Conservation (phyloP, 2,329 filamentous ascomycete species). For the Sporothrix curviconia region DNA sequence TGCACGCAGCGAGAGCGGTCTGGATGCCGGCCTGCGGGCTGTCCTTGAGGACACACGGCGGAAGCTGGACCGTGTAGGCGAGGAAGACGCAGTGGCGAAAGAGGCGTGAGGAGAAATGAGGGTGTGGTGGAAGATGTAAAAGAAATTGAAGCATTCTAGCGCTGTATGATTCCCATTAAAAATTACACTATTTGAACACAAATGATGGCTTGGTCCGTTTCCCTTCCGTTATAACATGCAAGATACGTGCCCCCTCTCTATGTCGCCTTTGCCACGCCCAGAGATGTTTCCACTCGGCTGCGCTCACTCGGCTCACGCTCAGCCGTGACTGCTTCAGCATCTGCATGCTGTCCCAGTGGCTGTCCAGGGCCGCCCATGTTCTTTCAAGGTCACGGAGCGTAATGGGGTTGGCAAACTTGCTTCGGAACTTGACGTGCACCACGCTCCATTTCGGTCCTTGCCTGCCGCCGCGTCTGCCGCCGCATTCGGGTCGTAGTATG, state of each 20-base stretch:
- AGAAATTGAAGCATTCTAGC: neutral
- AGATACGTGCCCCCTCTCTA: neutral
- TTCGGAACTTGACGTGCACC: conserved; percentile 80
- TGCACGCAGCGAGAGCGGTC: conserved; percentile 37
- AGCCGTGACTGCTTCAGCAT: conserved; percentile 74
- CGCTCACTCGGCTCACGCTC: conserved; percentile 67
- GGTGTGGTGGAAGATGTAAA: neutral
- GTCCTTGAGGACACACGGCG: conserved; percentile 49
- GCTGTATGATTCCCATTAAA: conserved; percentile 7
- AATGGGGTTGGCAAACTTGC: conserved; percentile 69
- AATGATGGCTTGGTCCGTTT: neutral
- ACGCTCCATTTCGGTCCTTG: conserved; percentile 68
- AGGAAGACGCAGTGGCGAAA: neutral
- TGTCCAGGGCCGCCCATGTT: conserved; percentile 48
- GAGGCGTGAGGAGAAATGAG: neutral
- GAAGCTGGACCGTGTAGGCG: conserved; percentile 26
- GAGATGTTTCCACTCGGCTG: conserved; percentile 60
- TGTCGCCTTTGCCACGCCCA: conserved; percentile 43
- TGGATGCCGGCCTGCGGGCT: conserved; percentile 50
- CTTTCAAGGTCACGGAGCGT: conserved; percentile 65
- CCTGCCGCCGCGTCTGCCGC: conserved; percentile 38
- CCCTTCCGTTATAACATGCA: neutral
- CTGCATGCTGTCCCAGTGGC: conserved; percentile 68
- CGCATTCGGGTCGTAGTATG: conserved; percentile 78
- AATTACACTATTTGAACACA: neutral